Evolutionary conservation across 2,329 filamentous ascomycete genomes (phyloP), one percentile per base, ranked within the genome.

Genomic region (Colletotrichum simmondsii): DNA sequence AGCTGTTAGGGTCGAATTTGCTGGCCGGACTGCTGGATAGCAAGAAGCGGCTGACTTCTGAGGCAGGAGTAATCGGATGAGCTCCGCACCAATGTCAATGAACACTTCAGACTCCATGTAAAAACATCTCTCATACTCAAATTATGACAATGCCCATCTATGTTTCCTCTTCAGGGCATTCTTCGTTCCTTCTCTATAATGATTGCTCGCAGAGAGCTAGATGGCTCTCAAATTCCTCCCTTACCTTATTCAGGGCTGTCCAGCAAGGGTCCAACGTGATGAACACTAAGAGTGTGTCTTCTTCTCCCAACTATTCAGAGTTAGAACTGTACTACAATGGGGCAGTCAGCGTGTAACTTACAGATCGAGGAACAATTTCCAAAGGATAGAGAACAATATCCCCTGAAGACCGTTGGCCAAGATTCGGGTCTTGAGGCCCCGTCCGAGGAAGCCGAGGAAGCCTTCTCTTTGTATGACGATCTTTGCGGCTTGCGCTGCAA

Each of bases 291-390:
- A 71, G 19, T 19, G 63, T 5, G 67, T 73, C 6, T 73, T 65
- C 61, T 73, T 73, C 61, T 73, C 71, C 71, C 71, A 73, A 5
- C 71, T 73, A 24, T 6, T n/a, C 4, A 42, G 22, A 16, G 52
- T 56, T 3, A 65, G 53, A 28, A 24, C 5, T 22, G 11, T 14
- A 0, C 1, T 49, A 8, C 12, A 4, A 22, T 7, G 7, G 8
- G 24, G 7, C 12, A 30, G 4, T 22, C 19, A 10, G 32, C 7
- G 6, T 5, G 14, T 14, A 68, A 83, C 85, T 80, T 52, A 87
- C 85, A 87, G 59, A 56, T 87, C 85, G 12, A 87, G 76, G 70
- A 87, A 87, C 0, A 87, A 71, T 65, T 86, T 87, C 85, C 85
- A 87, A 1, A 87, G 75, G 19, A 87, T 86, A 4, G 85, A 86